These are phyloP conservation scores for Colletotrichum sp. DNA, from an alignment of 2,329 filamentous ascomycete genomes.

Conservation along the genomic window DNA sequence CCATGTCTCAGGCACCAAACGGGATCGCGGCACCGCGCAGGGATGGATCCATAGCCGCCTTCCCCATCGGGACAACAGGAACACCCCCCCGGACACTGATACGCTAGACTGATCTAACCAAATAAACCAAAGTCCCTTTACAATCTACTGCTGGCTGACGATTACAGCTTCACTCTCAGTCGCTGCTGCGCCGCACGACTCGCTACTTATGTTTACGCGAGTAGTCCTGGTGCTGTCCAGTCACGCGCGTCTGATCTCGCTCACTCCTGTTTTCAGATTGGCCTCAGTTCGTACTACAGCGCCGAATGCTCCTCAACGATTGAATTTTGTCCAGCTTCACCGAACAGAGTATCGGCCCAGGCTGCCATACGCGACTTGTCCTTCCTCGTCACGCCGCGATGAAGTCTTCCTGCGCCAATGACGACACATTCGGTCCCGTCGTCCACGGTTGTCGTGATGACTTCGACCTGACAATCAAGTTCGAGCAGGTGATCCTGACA, in stretches of 20 bases:
- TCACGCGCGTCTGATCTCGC: background rate
- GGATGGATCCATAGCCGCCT: background rate
- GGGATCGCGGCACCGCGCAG: background rate
- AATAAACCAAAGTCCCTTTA: background rate
- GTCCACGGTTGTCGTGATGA: slow-evolving; percentile 51
- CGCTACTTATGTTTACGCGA: background rate
- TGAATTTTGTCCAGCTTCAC: background rate
- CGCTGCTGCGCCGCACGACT: background rate
- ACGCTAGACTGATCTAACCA: background rate
- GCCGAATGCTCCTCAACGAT: background rate
- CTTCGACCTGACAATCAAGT: slow-evolving; percentile 57
- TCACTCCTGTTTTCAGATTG: background rate
- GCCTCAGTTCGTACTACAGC: background rate
- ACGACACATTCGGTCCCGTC: slow-evolving; percentile 45
- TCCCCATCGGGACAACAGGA: background rate
- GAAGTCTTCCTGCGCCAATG: slow-evolving; percentile 27
- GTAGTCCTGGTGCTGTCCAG: background rate
- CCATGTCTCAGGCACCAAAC: background rate
- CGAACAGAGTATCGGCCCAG: background rate
- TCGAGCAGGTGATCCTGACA: slow-evolving; percentile 52
- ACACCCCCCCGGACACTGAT: background rate
- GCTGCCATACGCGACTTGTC: background rate
- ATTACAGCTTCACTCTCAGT: background rate
- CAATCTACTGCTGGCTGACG: background rate
- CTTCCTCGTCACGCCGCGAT: background rate